A percentile compares a stretch with the other conserved stretches of the same genome.
Evolutionary conservation across 495 filamentous ascomycete species (phyloP).

Genomic region (Aspergillus conjunctus): DNA sequence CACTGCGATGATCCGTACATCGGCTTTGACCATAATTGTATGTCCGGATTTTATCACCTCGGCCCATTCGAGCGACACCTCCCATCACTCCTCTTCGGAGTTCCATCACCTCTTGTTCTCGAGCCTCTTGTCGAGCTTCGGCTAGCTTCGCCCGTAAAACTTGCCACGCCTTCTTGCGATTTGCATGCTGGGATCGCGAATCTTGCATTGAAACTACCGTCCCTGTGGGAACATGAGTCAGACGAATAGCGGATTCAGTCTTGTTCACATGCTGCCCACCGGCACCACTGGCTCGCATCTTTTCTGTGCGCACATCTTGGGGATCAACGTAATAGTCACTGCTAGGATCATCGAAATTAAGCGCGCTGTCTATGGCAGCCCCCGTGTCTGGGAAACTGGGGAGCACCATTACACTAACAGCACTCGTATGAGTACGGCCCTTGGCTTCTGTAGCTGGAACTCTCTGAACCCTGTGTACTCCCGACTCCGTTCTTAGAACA

Average conservation of each 20-base stretch:
- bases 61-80: slow-evolving; percentile 76
- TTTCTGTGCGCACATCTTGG: slow-evolving; percentile 80
- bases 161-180: slow-evolving; percentile 84
- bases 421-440: slow-evolving; percentile 90
- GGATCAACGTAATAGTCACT: slow-evolving; percentile 90
- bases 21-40: slow-evolving; percentile 94
- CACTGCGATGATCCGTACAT: slow-evolving; percentile 91
- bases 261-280: slow-evolving; percentile 98
- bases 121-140: slow-evolving; percentile 74
- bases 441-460: slow-evolving; percentile 87
- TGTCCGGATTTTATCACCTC: slow-evolving; percentile 91
- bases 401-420: slow-evolving; percentile 86
- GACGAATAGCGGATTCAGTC: slow-evolving; percentile 90
- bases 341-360: slow-evolving; percentile 75
- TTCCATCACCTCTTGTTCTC: slow-evolving; percentile 77
- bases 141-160: slow-evolving; percentile 82
- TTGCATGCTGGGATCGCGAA: slow-evolving; percentile 83
- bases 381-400: slow-evolving; percentile 72
- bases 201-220: slow-evolving; percentile 91
- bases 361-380: slow-evolving; percentile 51
- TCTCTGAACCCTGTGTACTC: slow-evolving; percentile 92
- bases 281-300: slow-evolving; percentile 88
- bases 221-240: slow-evolving; percentile 89
- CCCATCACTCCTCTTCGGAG: slow-evolving; percentile 74
- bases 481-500: slow-evolving; percentile 78